Evolutionary conservation across 371 early-diverging fungal genomes (phyloP).

Genomic region (Vairimorpha ceranae): DNA sequence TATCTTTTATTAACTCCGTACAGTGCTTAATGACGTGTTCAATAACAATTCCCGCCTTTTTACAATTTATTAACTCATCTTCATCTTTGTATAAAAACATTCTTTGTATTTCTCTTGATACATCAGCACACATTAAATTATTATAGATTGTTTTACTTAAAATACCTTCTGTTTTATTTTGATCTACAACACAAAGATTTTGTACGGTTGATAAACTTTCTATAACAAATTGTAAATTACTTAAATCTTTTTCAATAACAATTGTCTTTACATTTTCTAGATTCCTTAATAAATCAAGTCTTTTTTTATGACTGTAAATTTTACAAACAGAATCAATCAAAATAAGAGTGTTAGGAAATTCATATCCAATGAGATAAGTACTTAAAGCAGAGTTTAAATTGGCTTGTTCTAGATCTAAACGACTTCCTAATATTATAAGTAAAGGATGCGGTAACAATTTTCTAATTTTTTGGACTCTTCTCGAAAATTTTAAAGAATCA

Average conservation of each 20-base stretch:
- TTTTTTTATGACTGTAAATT: constrained; percentile 57
- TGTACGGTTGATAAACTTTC: constrained; percentile 11
- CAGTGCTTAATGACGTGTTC: constrained; percentile 33
- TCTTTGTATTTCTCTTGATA: constrained; percentile 28
- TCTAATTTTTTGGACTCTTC: constrained; percentile 29
- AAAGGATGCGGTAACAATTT: constrained; percentile 40
- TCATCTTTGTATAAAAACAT: constrained; percentile 52
- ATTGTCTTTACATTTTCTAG: constrained; percentile 30
- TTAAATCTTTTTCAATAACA: constrained; percentile 52
- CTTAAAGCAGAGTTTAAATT: constrained; percentile 61
- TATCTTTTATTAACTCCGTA: constrained; percentile 42
- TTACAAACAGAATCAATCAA: constrained; percentile 41
- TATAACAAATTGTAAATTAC: constrained; percentile 39
- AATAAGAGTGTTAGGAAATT: constrained; percentile 62
- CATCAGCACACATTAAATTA: constrained; percentile 34
- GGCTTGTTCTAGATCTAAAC: constrained; percentile 54
- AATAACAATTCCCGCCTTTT: constrained; percentile 39
- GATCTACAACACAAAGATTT: constrained; percentile 42
- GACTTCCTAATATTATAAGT: constrained; percentile 59
- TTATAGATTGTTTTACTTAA: constrained; percentile 43
- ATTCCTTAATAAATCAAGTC: constrained; percentile 55
- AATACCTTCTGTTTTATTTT: constrained; percentile 43
- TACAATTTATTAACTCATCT: constrained; percentile 41
- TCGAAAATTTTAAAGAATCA: constrained; percentile 33
- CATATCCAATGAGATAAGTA: constrained; percentile 62